Percentiles rank a stretch among this genome's conserved stretches.
Evolutionary conservation across 1,284 basidiomycete species (phyloP).

Genomic region (Heterobasidion irregulare): DNA sequence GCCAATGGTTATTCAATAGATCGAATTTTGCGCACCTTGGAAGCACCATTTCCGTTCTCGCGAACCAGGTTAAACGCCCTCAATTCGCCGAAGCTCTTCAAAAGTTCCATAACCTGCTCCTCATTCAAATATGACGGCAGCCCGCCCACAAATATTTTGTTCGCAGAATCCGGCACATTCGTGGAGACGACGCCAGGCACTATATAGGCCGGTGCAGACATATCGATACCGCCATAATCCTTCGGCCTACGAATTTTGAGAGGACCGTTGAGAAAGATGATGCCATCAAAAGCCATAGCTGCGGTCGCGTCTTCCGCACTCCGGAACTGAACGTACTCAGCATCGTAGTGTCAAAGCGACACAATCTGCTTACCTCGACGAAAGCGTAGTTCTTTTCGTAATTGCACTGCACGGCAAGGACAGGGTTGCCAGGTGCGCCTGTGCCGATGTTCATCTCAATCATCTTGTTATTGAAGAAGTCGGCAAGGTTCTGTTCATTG

Average conservation of each 20-base stretch:
- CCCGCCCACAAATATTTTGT: slow-evolving; percentile 98
- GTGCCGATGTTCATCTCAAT: slow-evolving; percentile 81
- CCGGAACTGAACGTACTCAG: slow-evolving; percentile 64
- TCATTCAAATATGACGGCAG: slow-evolving; percentile 93
- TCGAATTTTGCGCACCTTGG: slow-evolving; percentile 57
- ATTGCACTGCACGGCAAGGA: slow-evolving; percentile 90
- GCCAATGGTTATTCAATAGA: not conserved
- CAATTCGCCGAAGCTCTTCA: slow-evolving; percentile 96
- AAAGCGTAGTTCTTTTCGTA: slow-evolving; percentile 98
- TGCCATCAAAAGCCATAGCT: slow-evolving; percentile 95
- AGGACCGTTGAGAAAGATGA: slow-evolving; percentile 86
- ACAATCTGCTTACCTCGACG: slow-evolving; percentile 62
- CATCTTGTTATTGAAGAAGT: slow-evolving; percentile 97
- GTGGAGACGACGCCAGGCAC: slow-evolving; percentile 95
- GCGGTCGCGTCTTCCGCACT: slow-evolving; percentile 94
- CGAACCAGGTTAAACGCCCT: slow-evolving; percentile 97
- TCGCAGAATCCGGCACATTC: slow-evolving; percentile 93
- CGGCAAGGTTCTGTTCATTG: slow-evolving; percentile 82
- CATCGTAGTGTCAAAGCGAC: slow-evolving; percentile 6
- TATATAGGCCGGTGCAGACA: slow-evolving; percentile 56
- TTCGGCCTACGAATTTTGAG: slow-evolving; percentile 96
- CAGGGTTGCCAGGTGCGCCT: slow-evolving; percentile 82
- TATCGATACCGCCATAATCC: slow-evolving; percentile 80
- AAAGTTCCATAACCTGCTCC: slow-evolving; percentile 95
- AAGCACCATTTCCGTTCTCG: slow-evolving; percentile 81